Evolutionary conservation across 192 early-diverging fungal genomes (phyloP), one percentile per base, ranked within the genome.

Genomic region (Pilobolus umbonatus): DNA sequence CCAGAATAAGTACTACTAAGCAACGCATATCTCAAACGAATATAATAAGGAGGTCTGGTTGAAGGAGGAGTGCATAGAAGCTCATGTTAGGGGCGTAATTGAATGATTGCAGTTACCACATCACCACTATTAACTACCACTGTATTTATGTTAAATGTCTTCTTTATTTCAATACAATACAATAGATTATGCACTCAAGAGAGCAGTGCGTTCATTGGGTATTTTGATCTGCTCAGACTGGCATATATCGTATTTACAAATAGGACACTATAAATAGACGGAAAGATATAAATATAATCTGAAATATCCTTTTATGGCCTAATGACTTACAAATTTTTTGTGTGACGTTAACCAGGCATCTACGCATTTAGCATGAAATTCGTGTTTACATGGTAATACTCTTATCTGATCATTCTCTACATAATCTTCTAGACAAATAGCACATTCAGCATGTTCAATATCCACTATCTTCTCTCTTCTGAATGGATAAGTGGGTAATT

Each of bases 371-470:
- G 84, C 76, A 65, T 98, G 96, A 59, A 90, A 97, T 66, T 93
- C 84, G 67, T 98, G 96, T 50, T 75, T 79, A 73, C 96, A 98
- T 6, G 88, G 89, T 32, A 98, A 65, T 6, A 86, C 79, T 5
- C 94, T 73, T 31, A 97, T 60, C 54, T 85, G 76, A 24, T 93
- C 90, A 19, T 86, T 89, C 58, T 92, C 88, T 21, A 78, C 75
- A 76, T 89, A 98, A 57, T 96, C 92, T 15, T 96, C 94, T 61
- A 98, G 70, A 74, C 96, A 98, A 26, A 98, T 96, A 7, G 88
- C 84, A 70, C 96, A 98, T 44, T 86, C 85, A 6, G 79, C 77
- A 21, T 85, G 92, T 28, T 91, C 92, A 65, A 84, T 83, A 26
- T 87, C 87, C 38, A 78, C 72, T 35, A 74, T 72, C 53, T 86